Percentiles rank a stretch among this genome's conserved stretches.
Evolutionary conservation across 1,284 basidiomycete species (phyloP).

Genomic region (Puccinia hordei): DNA sequence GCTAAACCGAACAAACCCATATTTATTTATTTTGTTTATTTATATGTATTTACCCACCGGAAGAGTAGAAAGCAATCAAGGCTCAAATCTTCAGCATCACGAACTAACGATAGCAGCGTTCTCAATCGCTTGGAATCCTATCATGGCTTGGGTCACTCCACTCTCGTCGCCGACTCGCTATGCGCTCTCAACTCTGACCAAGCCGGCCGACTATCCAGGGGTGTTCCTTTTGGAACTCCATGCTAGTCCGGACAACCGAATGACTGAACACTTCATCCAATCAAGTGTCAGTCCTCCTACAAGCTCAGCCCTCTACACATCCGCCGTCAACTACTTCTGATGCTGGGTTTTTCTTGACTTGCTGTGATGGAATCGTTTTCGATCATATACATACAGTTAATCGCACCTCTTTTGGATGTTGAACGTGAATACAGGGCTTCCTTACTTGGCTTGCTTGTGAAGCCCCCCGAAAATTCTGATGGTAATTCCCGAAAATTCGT

Average conservation of each 20-base stretch:
- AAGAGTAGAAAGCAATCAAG: too few relatives aligned
- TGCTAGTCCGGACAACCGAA: constrained; percentile 54
- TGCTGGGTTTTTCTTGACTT: neutral
- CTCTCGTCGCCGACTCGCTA: constrained; percentile 39
- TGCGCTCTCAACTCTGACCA: constrained; percentile 40
- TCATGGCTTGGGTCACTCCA: constrained; percentile 11
- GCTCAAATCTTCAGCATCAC: too few relatives aligned
- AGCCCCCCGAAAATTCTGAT: neutral
- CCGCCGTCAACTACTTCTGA: neutral
- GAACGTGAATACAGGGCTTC: constrained; percentile 48
- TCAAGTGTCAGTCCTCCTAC: constrained; percentile 22
- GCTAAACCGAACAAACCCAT: too few relatives aligned
- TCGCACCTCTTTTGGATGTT: constrained; percentile 37
- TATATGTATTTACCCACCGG: too few relatives aligned
- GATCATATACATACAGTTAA: neutral
- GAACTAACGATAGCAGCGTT: too few relatives aligned
- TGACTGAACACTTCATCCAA: constrained; percentile 50
- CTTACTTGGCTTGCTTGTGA: constrained; percentile 2
- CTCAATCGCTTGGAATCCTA: neutral
- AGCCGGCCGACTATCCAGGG: constrained; percentile 40
- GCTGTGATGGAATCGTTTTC: neutral
- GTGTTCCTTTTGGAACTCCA: constrained; percentile 53
- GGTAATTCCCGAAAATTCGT: neutral
- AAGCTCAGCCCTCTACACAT: neutral
- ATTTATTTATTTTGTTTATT: too few relatives aligned